phyloP scores from a whole-genome alignment of 2,329 filamentous ascomycete species.

The Penicillium sp. region DNA sequence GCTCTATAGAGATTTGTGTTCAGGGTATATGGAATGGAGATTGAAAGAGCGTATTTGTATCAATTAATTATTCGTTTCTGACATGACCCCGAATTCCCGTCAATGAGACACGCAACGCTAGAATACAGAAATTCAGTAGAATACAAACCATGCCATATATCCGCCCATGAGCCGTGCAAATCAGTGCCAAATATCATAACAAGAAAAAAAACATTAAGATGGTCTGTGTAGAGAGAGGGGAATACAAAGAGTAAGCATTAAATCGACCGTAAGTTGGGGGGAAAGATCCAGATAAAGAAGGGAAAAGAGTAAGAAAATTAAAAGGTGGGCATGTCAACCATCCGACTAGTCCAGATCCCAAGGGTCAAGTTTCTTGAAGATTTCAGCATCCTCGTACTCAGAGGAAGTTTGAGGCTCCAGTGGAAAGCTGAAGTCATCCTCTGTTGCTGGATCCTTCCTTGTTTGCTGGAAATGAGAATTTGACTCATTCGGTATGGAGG shows the following conservation, averaged over 20 bases:
- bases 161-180: slow-evolving; percentile 13
- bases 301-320: neutral
- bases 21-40: neutral
- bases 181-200: slow-evolving; percentile 5
- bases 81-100: neutral
- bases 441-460: slow-evolving; percentile 21
- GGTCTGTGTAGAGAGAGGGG: slow-evolving; percentile 7
- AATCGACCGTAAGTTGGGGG: slow-evolving; percentile 8
- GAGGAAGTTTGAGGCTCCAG: slow-evolving; percentile 30
- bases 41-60: neutral
- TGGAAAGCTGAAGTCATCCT: slow-evolving; percentile 42
- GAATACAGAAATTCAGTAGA: slow-evolving; percentile 14
- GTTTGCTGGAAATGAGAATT: slow-evolving; percentile 19
- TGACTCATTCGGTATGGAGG: slow-evolving; percentile 19
- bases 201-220: slow-evolving; percentile 7
- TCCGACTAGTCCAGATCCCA: slow-evolving; percentile 30
- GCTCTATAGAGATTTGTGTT: no score
- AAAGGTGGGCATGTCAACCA: neutral
- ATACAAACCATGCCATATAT: slow-evolving; percentile 9
- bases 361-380: slow-evolving; percentile 22
- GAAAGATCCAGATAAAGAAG: neutral
- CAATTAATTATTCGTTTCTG: slow-evolving; percentile 5
- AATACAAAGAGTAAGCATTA: slow-evolving; percentile 15
- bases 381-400: slow-evolving; percentile 22
- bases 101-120: slow-evolving; percentile 20